A percentile compares a stretch with the other conserved stretches of the same genome.
Conservation (phyloP, 2,329 filamentous ascomycete species). For the Chaetothyriales sp. region DNA sequence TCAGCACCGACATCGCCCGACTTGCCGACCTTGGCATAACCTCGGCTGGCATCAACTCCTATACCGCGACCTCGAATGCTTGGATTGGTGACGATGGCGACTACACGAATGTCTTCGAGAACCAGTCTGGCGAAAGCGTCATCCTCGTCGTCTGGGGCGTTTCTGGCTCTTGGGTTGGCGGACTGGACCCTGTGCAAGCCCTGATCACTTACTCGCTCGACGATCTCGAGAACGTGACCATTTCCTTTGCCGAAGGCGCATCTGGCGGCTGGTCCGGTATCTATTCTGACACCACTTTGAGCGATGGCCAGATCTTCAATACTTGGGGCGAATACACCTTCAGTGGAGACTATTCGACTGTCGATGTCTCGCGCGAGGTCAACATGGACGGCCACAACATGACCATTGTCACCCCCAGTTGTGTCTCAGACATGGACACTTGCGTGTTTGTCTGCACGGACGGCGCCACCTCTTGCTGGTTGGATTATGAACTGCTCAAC, state of each 20-base stretch:
- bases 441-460: constrained; percentile 16
- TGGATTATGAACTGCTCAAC: constrained; percentile 15
- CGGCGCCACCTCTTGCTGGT: constrained; percentile 8
- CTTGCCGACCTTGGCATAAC: not conserved
- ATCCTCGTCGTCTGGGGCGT: constrained; percentile 17
- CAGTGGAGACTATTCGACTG: constrained; percentile 11
- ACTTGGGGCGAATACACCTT: constrained; percentile 19
- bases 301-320: constrained; percentile 16
- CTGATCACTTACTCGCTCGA: constrained; percentile 15
- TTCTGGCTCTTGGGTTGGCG: constrained; percentile 18
- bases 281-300: constrained; percentile 13
- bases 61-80: constrained; percentile 6
- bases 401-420: constrained; percentile 14
- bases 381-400: constrained; percentile 18
- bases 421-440: constrained; percentile 17
- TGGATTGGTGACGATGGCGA: constrained; percentile 14
- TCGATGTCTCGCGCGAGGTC: constrained; percentile 18
- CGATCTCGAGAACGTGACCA: constrained; percentile 5
- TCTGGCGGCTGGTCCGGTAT: constrained; percentile 15
- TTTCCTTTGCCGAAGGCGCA: constrained; percentile 15
- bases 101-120: constrained; percentile 16
- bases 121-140: constrained; percentile 14
- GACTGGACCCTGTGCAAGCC: constrained; percentile 6
- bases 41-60: constrained; percentile 12
- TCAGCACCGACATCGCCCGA: not conserved